phyloP scores from a whole-genome alignment of 1,284 basidiomycete species.

The Heterobasidion irregulare region DNA sequence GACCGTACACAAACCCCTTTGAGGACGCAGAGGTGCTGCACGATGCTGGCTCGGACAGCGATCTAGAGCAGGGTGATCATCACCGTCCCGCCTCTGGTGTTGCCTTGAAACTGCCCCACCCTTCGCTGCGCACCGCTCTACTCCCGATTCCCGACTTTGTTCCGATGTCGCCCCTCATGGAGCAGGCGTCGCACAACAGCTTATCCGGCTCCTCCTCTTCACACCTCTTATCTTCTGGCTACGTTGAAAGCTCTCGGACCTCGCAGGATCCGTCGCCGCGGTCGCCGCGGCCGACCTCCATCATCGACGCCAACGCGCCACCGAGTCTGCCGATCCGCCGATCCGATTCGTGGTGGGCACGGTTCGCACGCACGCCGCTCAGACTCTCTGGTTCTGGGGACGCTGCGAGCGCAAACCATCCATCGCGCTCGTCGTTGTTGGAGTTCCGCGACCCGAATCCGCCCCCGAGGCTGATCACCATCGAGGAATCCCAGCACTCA shows the following conservation, averaged over 20 bases:
- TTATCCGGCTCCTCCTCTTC: conserved; percentile 22
- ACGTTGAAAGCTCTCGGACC: conserved; percentile 4
- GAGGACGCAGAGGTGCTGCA: conserved; percentile 29
- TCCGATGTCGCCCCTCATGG: conserved; percentile 11
- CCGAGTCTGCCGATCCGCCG: conserved; percentile 25
- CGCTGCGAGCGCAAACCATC: conserved; percentile 16
- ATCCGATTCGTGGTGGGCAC: conserved; percentile 38
- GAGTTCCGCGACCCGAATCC: conserved; percentile 67
- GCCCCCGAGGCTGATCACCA: conserved; percentile 47
- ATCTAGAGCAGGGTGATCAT: conserved; percentile 1
- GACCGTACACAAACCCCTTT: conserved; percentile 44
- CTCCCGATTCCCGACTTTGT: conserved; percentile 10
- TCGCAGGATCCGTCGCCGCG: conserved; percentile 19
- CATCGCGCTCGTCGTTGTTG: conserved; percentile 21
- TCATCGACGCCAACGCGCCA: conserved; percentile 28
- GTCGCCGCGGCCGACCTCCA: conserved; percentile 27
- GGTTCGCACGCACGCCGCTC: conserved; percentile 32
- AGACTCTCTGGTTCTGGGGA: conserved; percentile 15
- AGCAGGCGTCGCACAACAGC: conserved; percentile 12
- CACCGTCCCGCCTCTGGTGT: not conserved
- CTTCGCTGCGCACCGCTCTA: conserved; percentile 6
- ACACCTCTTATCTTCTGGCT: not conserved
- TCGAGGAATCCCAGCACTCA: conserved; percentile 41
- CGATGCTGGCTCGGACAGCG: conserved; percentile 14
- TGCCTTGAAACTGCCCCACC: not conserved